Evolutionary conservation across 208 protist genomes (phyloP), one percentile per base, ranked within the genome.

Genomic region (Porcisia hertigi): DNA sequence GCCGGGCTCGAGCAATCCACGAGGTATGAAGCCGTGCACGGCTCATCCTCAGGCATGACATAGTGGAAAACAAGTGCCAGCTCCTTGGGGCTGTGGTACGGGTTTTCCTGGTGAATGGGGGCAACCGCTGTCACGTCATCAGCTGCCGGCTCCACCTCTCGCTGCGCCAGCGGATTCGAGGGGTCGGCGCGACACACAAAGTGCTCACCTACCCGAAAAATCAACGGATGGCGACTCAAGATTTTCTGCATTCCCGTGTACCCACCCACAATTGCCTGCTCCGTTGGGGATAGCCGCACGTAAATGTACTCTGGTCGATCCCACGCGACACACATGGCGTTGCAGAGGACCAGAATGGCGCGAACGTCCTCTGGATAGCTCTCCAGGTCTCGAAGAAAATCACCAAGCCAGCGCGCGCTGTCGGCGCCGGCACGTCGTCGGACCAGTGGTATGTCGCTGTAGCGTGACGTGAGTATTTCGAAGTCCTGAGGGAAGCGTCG

Each of bases 241-340:
- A 95, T 69, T 34, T 71, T 52, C 80, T 88, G 57, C 86, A 94
- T 88, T 16, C 76, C 86, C 0, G 88, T 84, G 80, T 88, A 95
- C 41, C 93, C 93, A 36, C 87, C 87, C 11, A 97, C 73, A 1
- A 60, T 2, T 6, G 69, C 39, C 72, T 92, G 86, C 76, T 88
- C 88, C 20, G 60, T 64, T 12, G 71, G 41, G 2, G 85, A 78
- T 18, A 97, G 86, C 3, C 89, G 88, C 58, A 93, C 91, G 77
- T 92, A 95, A 14, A 97, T 74, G 72, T 92, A 97, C 78, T 97
- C 88, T 18, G 89, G 86, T 3, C 93, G 79, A 81, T 97, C 93
- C 91, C 93, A 97, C 11, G 75, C 79, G 8, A 84, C 69, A 69
- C 87, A 94, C 39, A 92, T 59, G 69, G 60, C 65, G 45, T 87